Conservation (phyloP, 148 eudicot genomes). For the Vaccinium vitisidaea region DNA sequence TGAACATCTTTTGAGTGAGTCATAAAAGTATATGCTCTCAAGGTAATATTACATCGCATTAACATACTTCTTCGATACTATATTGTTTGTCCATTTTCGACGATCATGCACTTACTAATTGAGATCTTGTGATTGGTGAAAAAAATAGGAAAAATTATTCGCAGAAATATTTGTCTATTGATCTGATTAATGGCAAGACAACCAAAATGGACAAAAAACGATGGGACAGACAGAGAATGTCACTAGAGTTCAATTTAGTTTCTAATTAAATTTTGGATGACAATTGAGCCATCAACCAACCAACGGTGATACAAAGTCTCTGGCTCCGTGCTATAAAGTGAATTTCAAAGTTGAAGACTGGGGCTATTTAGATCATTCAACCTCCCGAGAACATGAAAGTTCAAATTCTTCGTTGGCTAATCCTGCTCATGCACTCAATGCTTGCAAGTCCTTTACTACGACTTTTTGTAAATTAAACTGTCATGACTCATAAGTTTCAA, state of each 20-base stretch:
- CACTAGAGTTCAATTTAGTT: not conserved
- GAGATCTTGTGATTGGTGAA: not conserved
- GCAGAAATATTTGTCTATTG: not conserved
- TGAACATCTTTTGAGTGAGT: not conserved
- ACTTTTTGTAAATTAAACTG: not conserved
- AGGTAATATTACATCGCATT: not conserved
- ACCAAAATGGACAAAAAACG: not conserved
- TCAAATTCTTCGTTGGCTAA: slow-evolving; percentile 4
- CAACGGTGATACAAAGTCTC: not conserved
- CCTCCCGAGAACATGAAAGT: not conserved
- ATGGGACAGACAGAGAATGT: not conserved
- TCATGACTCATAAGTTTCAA: not conserved
- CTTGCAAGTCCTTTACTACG: not conserved
- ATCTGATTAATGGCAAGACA: not conserved
- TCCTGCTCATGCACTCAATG: not conserved
- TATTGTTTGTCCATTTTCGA: not conserved
- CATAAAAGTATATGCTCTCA: not conserved
- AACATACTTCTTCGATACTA: not conserved
- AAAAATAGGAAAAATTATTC: not conserved
- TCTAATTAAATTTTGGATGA: not conserved
- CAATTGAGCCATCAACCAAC: not conserved
- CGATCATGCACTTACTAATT: not conserved
- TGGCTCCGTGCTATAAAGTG: not conserved
- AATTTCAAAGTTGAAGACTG: not conserved
- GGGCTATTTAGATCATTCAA: not conserved